These are phyloP conservation scores for Aaosphaeria pasadenensis DNA, from an alignment of 2,329 filamentous ascomycete species.

Conservation along the genomic window DNA sequence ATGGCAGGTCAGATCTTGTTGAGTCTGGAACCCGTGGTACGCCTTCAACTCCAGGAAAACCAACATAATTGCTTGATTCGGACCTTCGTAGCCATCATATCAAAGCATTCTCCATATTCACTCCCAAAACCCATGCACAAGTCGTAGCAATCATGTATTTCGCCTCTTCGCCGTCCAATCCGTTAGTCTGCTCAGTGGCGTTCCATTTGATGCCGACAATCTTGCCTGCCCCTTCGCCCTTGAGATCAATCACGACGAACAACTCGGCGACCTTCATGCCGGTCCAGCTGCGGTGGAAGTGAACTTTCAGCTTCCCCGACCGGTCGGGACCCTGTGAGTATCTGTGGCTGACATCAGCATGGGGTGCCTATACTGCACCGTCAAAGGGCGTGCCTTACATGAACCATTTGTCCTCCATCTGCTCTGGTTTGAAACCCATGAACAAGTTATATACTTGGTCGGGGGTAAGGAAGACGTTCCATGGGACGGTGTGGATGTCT, in stretches of 20 bases:
- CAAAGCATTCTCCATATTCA: conserved; percentile 40
- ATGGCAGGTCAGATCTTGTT: too few species aligned
- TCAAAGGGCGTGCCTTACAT: conserved; percentile 6
- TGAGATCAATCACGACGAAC: conserved; percentile 32
- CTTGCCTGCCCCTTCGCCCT: conserved; percentile 32
- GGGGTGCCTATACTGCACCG: too few species aligned
- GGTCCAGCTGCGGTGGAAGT: conserved; percentile 32
- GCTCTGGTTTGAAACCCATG: conserved; percentile 21
- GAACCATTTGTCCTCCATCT: conserved; percentile 30
- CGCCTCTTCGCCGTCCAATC: conserved; percentile 25
- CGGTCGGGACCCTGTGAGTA: conserved; percentile 31
- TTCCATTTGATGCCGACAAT: conserved; percentile 36
- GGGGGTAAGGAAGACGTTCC: conserved; percentile 32
- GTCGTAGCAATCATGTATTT: conserved; percentile 24
- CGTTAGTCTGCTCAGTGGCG: conserved; percentile 20
- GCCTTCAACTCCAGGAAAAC: too few species aligned
- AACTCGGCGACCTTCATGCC: conserved; percentile 32
- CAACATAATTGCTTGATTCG: too few species aligned
- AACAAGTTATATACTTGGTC: conserved; percentile 27
- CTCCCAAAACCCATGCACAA: conserved; percentile 21
- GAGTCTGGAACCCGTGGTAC: too few species aligned
- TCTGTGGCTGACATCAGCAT: background rate
- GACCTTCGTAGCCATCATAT: too few species aligned
- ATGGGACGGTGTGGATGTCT: conserved; percentile 14
- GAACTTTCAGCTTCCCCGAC: conserved; percentile 32